phyloP scores from a whole-genome alignment of 2,329 filamentous ascomycete genomes.

The Exserohilum rostratum region DNA sequence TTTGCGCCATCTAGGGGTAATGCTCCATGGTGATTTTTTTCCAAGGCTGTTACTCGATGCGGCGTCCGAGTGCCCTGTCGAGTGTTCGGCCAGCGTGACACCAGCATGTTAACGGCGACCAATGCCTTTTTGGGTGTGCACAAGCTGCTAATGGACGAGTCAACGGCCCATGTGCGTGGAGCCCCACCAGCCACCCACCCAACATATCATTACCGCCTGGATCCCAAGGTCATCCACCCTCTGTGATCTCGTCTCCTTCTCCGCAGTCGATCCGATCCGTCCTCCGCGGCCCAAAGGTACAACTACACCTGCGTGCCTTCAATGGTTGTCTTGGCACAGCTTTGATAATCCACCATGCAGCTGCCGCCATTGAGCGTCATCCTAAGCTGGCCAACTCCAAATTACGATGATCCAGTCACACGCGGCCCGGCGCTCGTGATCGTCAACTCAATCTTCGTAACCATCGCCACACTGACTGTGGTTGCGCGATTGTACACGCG shows the following conservation, averaged over 20 bases:
- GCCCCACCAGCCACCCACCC: not conserved
- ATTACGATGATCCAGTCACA: constrained; percentile 49
- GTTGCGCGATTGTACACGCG: constrained; percentile 50
- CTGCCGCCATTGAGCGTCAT: constrained; percentile 38
- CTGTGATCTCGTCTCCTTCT: not conserved
- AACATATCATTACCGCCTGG: constrained; percentile 7
- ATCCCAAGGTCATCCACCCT: not conserved
- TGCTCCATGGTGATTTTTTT: not conserved
- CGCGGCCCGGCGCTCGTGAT: constrained; percentile 50
- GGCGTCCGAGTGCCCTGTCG: constrained; percentile 1
- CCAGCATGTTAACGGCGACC: constrained; percentile 1
- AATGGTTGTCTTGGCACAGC: constrained; percentile 5
- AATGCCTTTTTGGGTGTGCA: constrained; percentile 1
- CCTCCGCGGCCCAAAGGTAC: not conserved
- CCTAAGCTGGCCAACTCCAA: constrained; percentile 48
- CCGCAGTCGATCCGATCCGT: not conserved
- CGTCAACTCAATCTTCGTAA: constrained; percentile 49
- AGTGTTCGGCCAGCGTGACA: constrained; percentile 4
- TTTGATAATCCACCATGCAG: constrained; percentile 30
- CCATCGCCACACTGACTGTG: constrained; percentile 46
- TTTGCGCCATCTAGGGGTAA: not conserved
- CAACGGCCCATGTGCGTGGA: constrained; percentile 3
- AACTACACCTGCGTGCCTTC: constrained; percentile 9
- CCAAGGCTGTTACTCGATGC: not conserved
- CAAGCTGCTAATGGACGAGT: constrained; percentile 1